A percentile compares a stretch with the other conserved stretches of the same genome.
These are phyloP conservation scores for Pseudopithomyces chartarum DNA, from an alignment of 2,329 filamentous ascomycete species.

Conservation along the genomic window DNA sequence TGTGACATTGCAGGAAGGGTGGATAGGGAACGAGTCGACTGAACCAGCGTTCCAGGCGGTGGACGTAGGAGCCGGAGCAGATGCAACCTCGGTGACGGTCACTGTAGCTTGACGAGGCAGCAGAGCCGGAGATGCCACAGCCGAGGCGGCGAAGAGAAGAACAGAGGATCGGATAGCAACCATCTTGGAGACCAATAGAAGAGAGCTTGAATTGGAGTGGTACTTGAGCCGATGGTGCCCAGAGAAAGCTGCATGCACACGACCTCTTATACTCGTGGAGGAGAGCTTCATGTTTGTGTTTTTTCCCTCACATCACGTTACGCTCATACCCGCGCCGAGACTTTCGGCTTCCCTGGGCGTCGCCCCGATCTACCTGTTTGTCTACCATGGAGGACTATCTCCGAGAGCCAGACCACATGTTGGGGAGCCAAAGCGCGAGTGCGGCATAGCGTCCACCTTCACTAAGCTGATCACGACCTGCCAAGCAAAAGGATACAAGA, in stretches of 20 bases:
- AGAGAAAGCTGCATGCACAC: background rate
- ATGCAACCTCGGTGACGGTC: constrained; percentile 28
- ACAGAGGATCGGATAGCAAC: constrained; percentile 24
- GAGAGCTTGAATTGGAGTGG: background rate
- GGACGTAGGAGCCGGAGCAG: constrained; percentile 19
- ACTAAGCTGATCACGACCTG: constrained; percentile 1
- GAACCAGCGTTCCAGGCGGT: constrained; percentile 46
- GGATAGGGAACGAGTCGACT: constrained; percentile 57
- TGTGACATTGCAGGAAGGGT: constrained; percentile 69
- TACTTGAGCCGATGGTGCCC: background rate
- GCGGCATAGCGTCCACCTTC: background rate
- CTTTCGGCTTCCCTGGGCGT: background rate
- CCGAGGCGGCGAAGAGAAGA: constrained; percentile 31
- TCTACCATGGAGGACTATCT: background rate
- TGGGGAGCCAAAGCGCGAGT: background rate
- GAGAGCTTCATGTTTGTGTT: background rate
- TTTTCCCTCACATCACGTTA: background rate
- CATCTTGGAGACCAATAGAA: constrained; percentile 22
- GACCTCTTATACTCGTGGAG: background rate
- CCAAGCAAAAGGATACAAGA: background rate
- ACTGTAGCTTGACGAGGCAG: constrained; percentile 23
- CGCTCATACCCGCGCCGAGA: constrained; percentile 11
- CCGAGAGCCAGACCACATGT: background rate
- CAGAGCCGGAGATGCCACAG: constrained; percentile 32
- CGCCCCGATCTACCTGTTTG: background rate